Percentiles rank a stretch among this genome's conserved stretches.
Conservation (phyloP, 768 basidiomycete genomes). For the Sarcomyxa edulis region DNA sequence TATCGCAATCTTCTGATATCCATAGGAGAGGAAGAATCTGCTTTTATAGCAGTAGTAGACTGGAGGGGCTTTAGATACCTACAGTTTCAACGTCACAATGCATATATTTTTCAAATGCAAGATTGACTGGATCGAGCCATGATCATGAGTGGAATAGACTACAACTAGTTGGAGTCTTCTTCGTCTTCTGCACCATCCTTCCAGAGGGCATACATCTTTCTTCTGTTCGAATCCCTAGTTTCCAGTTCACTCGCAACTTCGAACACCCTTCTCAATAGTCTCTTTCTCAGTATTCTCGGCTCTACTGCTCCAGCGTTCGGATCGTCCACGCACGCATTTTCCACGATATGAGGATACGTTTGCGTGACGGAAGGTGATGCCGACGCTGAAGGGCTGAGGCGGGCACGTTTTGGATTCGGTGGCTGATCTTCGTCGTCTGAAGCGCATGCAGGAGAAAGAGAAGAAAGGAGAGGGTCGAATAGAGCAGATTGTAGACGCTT, state of each 20-base stretch:
- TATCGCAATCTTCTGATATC: background rate
- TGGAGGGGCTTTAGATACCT: background rate
- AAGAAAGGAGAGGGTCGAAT: constrained; percentile 62
- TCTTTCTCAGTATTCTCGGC: constrained; percentile 37
- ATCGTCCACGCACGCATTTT: constrained; percentile 47
- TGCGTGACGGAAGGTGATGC: constrained; percentile 40
- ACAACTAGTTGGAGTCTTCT: constrained; percentile 19
- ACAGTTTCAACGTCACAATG: constrained; percentile 16
- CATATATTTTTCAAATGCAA: constrained; percentile 3
- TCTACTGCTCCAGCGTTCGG: constrained; percentile 34
- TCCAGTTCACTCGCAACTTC: constrained; percentile 67
- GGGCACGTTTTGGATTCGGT: constrained; percentile 41
- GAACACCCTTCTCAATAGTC: constrained; percentile 61
- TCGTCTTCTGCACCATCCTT: constrained; percentile 52
- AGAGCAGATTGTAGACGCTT: constrained; percentile 67
- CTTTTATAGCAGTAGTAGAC: background rate
- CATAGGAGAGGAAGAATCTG: background rate
- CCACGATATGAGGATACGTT: constrained; percentile 44
- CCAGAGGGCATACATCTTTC: constrained; percentile 82
- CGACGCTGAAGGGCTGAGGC: constrained; percentile 25
- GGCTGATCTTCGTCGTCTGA: constrained; percentile 32
- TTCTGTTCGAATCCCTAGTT: constrained; percentile 73
- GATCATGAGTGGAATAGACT: too few relatives aligned
- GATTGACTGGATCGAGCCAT: constrained; percentile 5
- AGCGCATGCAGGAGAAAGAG: constrained; percentile 34